Conservation (phyloP, 2,329 filamentous ascomycete species). For the Colletotrichum tamarilloi region DNA sequence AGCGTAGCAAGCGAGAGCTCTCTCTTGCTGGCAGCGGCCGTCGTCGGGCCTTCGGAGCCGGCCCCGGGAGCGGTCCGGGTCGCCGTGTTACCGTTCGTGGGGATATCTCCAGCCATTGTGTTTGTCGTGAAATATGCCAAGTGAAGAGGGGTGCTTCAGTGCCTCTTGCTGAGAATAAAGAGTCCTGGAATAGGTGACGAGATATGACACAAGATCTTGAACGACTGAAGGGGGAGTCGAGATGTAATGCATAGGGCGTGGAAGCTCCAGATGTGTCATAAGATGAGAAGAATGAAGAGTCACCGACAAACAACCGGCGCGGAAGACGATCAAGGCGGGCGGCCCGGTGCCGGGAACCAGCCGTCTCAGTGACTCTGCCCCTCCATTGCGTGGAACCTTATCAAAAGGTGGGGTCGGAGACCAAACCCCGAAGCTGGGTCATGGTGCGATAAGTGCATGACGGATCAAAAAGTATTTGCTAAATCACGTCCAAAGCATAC, state of each 20-base stretch:
- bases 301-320: neutral
- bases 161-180: neutral
- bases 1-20: conserved; percentile 72
- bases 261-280: neutral
- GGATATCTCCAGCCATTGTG: conserved; percentile 17
- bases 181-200: neutral
- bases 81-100: conserved; percentile 4
- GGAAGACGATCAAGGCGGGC: neutral
- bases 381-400: conserved; percentile 19
- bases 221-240: neutral
- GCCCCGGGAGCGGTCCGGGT: neutral
- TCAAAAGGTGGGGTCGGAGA: conserved; percentile 23
- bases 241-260: neutral
- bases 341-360: neutral
- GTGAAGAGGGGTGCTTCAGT: no score
- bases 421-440: conserved; percentile 34
- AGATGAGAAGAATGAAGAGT: neutral
- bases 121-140: no score
- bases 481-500: conserved; percentile 22
- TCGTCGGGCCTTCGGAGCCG: conserved; percentile 7
- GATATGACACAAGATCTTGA: neutral
- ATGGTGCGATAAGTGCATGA: conserved; percentile 32
- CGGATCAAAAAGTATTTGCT: conserved; percentile 5
- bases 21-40: conserved; percentile 32
- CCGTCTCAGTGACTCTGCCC: conserved; percentile 23